These are phyloP conservation scores for Fusarium continuum DNA, from an alignment of 2,329 filamentous ascomycete species.

Conservation along the genomic window DNA sequence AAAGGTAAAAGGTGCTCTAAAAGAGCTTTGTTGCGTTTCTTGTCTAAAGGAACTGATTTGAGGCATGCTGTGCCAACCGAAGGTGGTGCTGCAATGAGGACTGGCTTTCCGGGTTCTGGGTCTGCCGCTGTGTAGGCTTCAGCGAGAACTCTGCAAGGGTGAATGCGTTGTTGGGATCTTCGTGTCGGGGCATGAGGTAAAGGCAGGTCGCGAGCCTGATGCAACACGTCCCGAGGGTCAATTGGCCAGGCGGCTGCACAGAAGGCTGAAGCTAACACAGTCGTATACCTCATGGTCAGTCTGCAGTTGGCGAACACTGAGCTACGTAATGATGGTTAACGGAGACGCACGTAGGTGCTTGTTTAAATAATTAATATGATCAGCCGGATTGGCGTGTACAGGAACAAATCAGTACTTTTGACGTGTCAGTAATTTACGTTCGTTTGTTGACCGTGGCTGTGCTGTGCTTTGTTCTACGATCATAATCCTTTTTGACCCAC, in stretches of 20 bases:
- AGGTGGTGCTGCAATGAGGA: constrained; percentile 6
- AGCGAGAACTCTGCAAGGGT: constrained; percentile 21
- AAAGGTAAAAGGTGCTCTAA: constrained; percentile 22
- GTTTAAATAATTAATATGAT: not conserved
- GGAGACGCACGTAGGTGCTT: not conserved
- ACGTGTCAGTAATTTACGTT: not conserved
- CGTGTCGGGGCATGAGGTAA: constrained; percentile 2
- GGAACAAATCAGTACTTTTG: not conserved
- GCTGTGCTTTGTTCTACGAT: not conserved
- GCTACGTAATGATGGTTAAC: not conserved
- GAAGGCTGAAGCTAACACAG: constrained; percentile 23
- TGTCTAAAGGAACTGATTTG: constrained; percentile 29
- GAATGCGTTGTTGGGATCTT: not conserved
- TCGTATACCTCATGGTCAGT: constrained; percentile 15
- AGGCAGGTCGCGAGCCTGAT: constrained; percentile 8
- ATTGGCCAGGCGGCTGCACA: constrained; percentile 1
- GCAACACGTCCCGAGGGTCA: constrained; percentile 22
- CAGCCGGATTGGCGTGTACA: too few relatives aligned
- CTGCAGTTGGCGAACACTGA: not conserved
- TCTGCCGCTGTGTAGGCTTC: constrained; percentile 9
- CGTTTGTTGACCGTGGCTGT: not conserved
- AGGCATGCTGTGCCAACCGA: constrained; percentile 28
- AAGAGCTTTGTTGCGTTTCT: constrained; percentile 27
- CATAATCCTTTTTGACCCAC: not conserved
- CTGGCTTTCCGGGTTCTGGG: not conserved